These are phyloP conservation scores for Cordyceps farinosa DNA, from an alignment of 2,329 filamentous ascomycete species.

Conservation along the genomic window DNA sequence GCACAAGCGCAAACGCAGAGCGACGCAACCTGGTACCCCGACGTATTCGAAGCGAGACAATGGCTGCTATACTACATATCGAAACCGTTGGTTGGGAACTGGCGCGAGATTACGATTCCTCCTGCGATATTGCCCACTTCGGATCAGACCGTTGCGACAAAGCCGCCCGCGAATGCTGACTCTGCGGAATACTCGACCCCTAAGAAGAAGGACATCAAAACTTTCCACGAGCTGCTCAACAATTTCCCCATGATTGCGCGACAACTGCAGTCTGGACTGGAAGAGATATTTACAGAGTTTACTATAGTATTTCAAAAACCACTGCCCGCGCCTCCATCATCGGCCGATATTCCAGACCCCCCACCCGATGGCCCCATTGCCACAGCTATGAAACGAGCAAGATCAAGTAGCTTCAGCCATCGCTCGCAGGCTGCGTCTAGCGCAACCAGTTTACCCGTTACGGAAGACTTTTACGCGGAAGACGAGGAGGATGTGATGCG, in stretches of 20 bases:
- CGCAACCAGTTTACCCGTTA: constrained; percentile 41
- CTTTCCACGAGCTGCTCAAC: constrained; percentile 83
- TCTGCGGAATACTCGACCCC: constrained; percentile 41
- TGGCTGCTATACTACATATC: constrained; percentile 98
- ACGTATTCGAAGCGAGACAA: constrained; percentile 82
- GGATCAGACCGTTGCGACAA: constrained; percentile 37
- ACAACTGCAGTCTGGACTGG: constrained; percentile 91
- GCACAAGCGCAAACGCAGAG: constrained; percentile 83
- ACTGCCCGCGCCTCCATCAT: constrained; percentile 69
- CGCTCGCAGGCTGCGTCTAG: constrained; percentile 25
- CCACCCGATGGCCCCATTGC: constrained; percentile 54
- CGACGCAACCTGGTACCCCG: constrained; percentile 84
- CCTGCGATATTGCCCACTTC: constrained; percentile 58
- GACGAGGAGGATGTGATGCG: constrained; percentile 92
- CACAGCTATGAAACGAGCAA: constrained; percentile 51
- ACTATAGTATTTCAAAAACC: constrained; percentile 80
- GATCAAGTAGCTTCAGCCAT: constrained; percentile 46
- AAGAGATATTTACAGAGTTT: constrained; percentile 88
- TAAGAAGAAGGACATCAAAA: constrained; percentile 84
- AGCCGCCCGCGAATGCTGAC: constrained; percentile 35
- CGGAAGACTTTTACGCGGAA: constrained; percentile 69
- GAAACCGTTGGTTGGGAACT: constrained; percentile 76
- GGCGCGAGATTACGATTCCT: constrained; percentile 69
- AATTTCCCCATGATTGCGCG: constrained; percentile 93
- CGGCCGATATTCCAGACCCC: constrained; percentile 56